These are phyloP conservation scores for Fusarium nygamai DNA, from an alignment of 2,329 filamentous ascomycete species.

Conservation along the genomic window DNA sequence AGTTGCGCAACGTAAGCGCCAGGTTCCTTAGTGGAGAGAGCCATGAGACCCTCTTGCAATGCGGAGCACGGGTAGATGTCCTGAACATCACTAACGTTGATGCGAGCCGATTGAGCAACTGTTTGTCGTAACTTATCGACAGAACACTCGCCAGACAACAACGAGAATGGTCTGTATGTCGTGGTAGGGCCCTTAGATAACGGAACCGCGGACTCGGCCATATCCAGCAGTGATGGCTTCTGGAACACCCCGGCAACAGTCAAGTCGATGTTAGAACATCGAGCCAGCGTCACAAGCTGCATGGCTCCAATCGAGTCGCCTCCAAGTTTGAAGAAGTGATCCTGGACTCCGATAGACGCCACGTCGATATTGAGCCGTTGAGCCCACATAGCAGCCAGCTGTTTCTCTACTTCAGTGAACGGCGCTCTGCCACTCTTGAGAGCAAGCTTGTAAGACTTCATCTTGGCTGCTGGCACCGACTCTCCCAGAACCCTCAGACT, in stretches of 20 bases:
- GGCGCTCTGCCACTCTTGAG: constrained; percentile 44
- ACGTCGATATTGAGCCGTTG: constrained; percentile 6
- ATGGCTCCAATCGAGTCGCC: constrained; percentile 47
- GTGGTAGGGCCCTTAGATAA: neutral
- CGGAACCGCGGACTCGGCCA: constrained; percentile 32
- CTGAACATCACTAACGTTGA: neutral
- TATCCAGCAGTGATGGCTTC: constrained; percentile 26
- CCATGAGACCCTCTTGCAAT: constrained; percentile 38
- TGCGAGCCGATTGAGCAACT: neutral
- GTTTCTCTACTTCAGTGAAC: constrained; percentile 42
- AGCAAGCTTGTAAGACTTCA: constrained; percentile 23
- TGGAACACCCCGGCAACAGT: constrained; percentile 58
- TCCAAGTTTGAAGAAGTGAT: constrained; percentile 57
- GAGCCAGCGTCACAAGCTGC: constrained; percentile 44
- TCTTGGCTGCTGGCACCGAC: neutral
- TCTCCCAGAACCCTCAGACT: constrained; percentile 39
- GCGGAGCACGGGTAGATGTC: constrained; percentile 36
- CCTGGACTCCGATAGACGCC: constrained; percentile 28
- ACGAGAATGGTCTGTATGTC: constrained; percentile 10
- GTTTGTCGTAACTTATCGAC: neutral
- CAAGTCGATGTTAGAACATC: constrained; percentile 51
- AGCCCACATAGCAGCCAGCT: constrained; percentile 28
- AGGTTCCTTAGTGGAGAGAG: constrained; percentile 27
- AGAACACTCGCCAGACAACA: neutral
- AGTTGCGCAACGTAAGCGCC: constrained; percentile 37